These are phyloP conservation scores for Podaxis sp. DNA, from an alignment of 768 basidiomycete genomes.

Conservation along the genomic window DNA sequence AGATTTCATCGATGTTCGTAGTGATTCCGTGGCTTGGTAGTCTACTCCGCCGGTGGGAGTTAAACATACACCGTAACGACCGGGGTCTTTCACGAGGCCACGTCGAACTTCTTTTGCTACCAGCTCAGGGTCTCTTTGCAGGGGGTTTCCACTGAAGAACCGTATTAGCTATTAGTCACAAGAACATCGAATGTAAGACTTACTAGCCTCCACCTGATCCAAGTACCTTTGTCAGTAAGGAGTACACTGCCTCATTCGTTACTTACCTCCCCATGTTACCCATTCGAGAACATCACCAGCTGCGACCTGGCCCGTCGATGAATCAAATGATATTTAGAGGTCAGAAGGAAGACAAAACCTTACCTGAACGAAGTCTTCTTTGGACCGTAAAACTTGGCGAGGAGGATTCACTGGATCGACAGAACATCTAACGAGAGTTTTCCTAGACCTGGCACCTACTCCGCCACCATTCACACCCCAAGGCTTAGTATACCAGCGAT, in stretches of 20 bases:
- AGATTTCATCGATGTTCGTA: constrained; percentile 21
- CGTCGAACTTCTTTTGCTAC: constrained; percentile 27
- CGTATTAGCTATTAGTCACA: not conserved
- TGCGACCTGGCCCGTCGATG: constrained; percentile 8
- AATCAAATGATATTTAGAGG: not conserved
- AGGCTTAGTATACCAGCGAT: constrained; percentile 33
- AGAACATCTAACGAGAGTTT: constrained; percentile 25
- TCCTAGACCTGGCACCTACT: constrained; percentile 25
- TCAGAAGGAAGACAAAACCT: not conserved
- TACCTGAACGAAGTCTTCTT: constrained; percentile 27
- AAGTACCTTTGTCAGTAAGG: not conserved
- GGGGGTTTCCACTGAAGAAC: constrained; percentile 21
- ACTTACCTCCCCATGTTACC: constrained; percentile 31
- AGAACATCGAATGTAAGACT: not conserved
- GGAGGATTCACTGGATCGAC: constrained; percentile 20
- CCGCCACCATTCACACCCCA: constrained; percentile 35
- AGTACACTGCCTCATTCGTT: not conserved
- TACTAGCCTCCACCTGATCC: constrained; percentile 12
- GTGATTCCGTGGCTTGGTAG: constrained; percentile 17
- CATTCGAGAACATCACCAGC: constrained; percentile 29
- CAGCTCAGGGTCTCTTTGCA: constrained; percentile 26
- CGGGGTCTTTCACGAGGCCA: constrained; percentile 24
- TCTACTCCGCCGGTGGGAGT: constrained; percentile 22
- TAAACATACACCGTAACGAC: constrained; percentile 26
- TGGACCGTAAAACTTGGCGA: constrained; percentile 24